Conservation (phyloP, 2,329 filamentous ascomycete genomes). For the Epichloe typhina region DNA sequence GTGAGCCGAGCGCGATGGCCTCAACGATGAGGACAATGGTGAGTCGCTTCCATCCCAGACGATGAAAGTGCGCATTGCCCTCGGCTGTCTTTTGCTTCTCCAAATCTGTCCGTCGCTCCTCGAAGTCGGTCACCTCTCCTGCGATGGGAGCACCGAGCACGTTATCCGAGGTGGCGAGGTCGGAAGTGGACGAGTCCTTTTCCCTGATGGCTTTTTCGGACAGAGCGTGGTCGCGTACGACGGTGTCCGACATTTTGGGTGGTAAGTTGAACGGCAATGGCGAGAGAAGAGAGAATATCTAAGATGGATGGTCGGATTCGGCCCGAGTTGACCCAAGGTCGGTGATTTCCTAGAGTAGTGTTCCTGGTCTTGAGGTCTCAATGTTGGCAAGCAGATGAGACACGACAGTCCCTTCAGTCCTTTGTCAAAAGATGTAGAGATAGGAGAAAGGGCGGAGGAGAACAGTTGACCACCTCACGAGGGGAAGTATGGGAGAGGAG, state of each 20-base stretch:
- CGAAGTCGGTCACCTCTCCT: constrained; percentile 25
- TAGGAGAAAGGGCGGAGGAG: neutral
- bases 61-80: constrained; percentile 35
- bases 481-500: neutral
- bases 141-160: constrained; percentile 15
- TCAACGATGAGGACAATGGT: constrained; percentile 43
- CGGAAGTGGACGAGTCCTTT: constrained; percentile 5
- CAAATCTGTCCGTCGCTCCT: constrained; percentile 23
- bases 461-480: neutral
- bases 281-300: neutral
- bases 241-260: constrained; percentile 3
- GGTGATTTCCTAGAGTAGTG: too few species aligned
- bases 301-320: too few species aligned
- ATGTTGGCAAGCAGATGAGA: neutral
- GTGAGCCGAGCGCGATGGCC: constrained; percentile 40
- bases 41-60: constrained; percentile 43
- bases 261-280: neutral
- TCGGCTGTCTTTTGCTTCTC: constrained; percentile 33
- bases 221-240: constrained; percentile 4
- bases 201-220: neutral
- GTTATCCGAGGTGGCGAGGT: constrained; percentile 10
- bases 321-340: too few species aligned
- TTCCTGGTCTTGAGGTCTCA: too few species aligned
- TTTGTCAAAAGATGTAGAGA: neutral
- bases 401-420: too few species aligned